Conservation (phyloP, 768 basidiomycete species). For the Pleurotus djamor region DNA sequence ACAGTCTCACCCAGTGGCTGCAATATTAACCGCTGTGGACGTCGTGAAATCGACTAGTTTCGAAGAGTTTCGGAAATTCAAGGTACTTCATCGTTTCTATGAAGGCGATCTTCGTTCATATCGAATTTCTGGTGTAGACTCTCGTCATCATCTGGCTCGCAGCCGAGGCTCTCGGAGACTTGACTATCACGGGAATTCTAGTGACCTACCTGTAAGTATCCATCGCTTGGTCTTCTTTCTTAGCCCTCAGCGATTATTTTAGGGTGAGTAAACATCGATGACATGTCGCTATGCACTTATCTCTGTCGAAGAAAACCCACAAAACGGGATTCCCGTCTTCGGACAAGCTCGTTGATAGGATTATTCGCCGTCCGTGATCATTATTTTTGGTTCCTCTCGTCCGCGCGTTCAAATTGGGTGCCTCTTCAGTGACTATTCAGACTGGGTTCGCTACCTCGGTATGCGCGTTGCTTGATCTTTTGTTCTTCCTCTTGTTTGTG, state of each 20-base stretch:
- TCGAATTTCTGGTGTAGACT: background rate
- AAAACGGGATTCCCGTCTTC: constrained; percentile 40
- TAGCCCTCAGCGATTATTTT: background rate
- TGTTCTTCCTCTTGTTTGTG: constrained; percentile 27
- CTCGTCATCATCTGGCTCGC: constrained; percentile 37
- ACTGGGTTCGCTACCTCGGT: constrained; percentile 32
- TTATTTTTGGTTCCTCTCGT: background rate
- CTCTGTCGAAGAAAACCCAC: constrained; percentile 26
- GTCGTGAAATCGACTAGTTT: constrained; percentile 19
- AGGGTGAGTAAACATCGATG: background rate
- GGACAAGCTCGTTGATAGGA: constrained; percentile 38
- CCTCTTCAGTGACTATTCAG: constrained; percentile 29
- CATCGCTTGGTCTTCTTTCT: background rate
- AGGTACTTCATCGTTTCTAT: constrained; percentile 10
- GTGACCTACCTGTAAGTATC: constrained; percentile 38
- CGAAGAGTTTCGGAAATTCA: constrained; percentile 23
- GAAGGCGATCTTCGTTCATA: background rate
- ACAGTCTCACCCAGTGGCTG: constrained; percentile 15
- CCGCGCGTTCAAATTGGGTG: background rate
- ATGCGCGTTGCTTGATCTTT: constrained; percentile 28
- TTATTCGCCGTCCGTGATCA: constrained; percentile 31
- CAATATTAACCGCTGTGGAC: constrained; percentile 23
- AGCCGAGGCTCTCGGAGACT: constrained; percentile 35
- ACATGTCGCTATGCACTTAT: background rate
- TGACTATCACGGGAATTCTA: constrained; percentile 38